Percentiles rank a stretch among this genome's conserved stretches.
Conservation (phyloP, 1,139 yeast species). For the Meyerozyma carpophila region DNA sequence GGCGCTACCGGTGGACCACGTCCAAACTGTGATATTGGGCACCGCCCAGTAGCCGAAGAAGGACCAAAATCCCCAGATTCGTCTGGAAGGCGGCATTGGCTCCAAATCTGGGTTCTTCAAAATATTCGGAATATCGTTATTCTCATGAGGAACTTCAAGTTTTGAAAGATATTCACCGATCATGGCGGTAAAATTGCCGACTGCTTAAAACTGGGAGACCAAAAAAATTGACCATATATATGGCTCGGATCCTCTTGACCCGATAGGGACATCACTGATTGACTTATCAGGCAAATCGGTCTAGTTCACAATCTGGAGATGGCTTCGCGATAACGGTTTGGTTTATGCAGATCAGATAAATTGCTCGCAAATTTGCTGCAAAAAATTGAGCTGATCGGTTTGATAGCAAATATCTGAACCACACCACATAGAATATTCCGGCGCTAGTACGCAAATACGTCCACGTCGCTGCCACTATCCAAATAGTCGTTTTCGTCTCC, state of each 20-base stretch:
- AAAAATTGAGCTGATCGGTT: background rate
- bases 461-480: background rate
- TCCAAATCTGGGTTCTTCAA: conserved; percentile 11
- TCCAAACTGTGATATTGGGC: conserved; percentile 4
- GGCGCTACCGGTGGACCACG: conserved; percentile 3
- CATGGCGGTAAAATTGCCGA: background rate
- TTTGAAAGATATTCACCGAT: background rate
- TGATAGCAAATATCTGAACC: background rate
- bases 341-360: background rate
- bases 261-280: background rate
- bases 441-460: background rate
- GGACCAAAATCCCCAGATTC: conserved; percentile 15
- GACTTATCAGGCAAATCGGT: background rate
- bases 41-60: conserved; percentile 14
- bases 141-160: background rate
- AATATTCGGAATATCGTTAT: background rate
- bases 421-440: background rate
- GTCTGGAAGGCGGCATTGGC: conserved; percentile 16
- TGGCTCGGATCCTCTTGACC: background rate
- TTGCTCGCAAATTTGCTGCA: background rate
- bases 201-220: background rate
- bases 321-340: background rate
- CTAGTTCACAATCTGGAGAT: background rate
- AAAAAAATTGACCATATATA: background rate
- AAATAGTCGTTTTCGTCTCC: background rate